Evolutionary conservation across 345 rosid species (phyloP), one percentile per base, ranked within the genome.

Genomic region (Conringia planisiliqua): DNA sequence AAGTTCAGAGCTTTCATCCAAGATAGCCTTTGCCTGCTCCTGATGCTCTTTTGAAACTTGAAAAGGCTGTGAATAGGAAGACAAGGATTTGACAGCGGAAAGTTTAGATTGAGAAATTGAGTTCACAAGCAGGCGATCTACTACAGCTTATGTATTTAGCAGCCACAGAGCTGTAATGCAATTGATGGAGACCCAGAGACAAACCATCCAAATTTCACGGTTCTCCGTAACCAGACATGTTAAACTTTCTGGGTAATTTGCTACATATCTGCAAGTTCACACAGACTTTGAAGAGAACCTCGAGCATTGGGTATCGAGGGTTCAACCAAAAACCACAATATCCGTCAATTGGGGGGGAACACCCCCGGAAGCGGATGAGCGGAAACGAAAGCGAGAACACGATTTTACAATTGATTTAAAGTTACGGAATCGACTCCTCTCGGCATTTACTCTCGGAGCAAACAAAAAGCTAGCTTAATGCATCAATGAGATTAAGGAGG

Each of bases 21-120:
- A 66, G 58, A 86, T 79, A 32, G 73, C 81, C 68, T 82, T 83
- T 5, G 87, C 93, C 82, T 86, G 87, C 78, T 87, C 85, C 38
- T 79, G 50, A 77, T 87, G 89, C 73, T 80, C 82, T 30, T 70
- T 60, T 14, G 83, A 83, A 82, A 77, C 74, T 62, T 42, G 68
- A 12, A 85, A 77, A 11, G 90, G 86, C 97, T 93, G 86, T 18
- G 44, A 61, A 54, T 65, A 50, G 46, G 46, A 67, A 44, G 73
- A 64, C 16, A 55, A 10, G 44, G 26, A 40, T 27, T 55, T 14
- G 42, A 14, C 20, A 58, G 59, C 35, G 11, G 32, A 24, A 32
- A 17, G 17, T 69, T 61, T 8, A 72, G 79, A 10, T 32, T 26
- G 24, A 80, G 42, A 58, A 47, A 59, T 4, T 52, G 32, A 59